A percentile compares a stretch with the other conserved stretches of the same genome.
These are phyloP conservation scores for Jacaranda mimosifolia DNA, from an alignment of 257 asterid species.

Conservation along the genomic window DNA sequence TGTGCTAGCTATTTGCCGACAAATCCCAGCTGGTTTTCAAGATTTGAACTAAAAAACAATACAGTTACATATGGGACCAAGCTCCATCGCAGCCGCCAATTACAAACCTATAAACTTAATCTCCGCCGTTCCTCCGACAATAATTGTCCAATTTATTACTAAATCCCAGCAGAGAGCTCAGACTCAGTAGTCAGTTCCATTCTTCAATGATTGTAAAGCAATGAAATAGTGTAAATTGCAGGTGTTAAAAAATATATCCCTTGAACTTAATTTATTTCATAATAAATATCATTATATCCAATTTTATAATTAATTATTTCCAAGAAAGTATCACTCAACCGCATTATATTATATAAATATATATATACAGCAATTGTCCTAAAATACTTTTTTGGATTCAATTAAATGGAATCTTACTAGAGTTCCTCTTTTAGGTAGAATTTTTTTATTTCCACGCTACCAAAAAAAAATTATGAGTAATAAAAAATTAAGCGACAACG, in stretches of 20 bases:
- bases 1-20: slow-evolving; percentile 44
- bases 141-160: slow-evolving; percentile 31
- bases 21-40: slow-evolving; percentile 41
- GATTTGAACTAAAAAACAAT: slow-evolving; percentile 14
- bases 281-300: no score
- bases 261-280: no score
- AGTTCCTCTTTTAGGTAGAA: no score
- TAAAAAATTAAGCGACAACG: no score
- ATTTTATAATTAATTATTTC: no score
- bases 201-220: slow-evolving; percentile 37
- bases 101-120: slow-evolving; percentile 4
- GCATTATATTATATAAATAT: no score
- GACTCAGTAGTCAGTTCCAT: not conserved
- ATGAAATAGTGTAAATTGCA: not conserved
- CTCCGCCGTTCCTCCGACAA: slow-evolving; percentile 31
- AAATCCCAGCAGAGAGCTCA: slow-evolving; percentile 15
- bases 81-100: slow-evolving; percentile 33
- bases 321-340: no score
- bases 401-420: no score
- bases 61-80: slow-evolving; percentile 29
- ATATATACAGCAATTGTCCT: no score
- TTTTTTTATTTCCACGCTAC: no score
- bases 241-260: not conserved
- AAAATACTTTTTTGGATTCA: no score
- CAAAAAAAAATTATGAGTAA: no score